Percentiles rank a stretch among this genome's conserved stretches.
Conservation (phyloP, 2,329 filamentous ascomycete species). For the Podosphaera aphanis region DNA sequence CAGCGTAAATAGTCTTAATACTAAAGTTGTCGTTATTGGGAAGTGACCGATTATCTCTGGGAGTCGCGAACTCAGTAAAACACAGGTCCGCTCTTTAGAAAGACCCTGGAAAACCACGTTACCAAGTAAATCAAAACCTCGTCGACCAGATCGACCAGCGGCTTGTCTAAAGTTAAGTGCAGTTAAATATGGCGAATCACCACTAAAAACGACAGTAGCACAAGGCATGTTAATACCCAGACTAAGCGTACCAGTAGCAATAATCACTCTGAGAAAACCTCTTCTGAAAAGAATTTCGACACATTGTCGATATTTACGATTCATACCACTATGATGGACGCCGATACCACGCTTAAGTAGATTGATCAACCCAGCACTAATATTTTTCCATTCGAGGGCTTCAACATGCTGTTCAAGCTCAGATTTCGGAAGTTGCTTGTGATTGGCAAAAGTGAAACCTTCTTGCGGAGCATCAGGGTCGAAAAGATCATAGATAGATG, state of each 20-base stretch:
- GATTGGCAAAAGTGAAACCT: slow-evolving; percentile 42
- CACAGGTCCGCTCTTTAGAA: slow-evolving; percentile 32
- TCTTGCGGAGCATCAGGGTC: slow-evolving; percentile 39
- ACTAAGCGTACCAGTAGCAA: slow-evolving; percentile 54
- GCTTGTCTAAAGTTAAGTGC: slow-evolving; percentile 57
- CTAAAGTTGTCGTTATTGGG: slow-evolving; percentile 48
- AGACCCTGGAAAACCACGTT: slow-evolving; percentile 61
- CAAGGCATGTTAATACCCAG: slow-evolving; percentile 70
- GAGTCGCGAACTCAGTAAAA: slow-evolving; percentile 48
- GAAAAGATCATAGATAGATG: slow-evolving; percentile 37
- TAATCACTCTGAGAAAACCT: slow-evolving; percentile 44
- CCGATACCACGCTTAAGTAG: slow-evolving; percentile 46
- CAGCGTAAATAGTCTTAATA: slow-evolving; percentile 44
- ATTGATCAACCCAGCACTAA: slow-evolving; percentile 29
- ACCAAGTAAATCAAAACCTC: slow-evolving; percentile 59
- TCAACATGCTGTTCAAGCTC: slow-evolving; percentile 33
- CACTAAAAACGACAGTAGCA: slow-evolving; percentile 56
- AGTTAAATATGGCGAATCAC: slow-evolving; percentile 49
- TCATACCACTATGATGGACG: slow-evolving; percentile 62
- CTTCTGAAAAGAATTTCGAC: slow-evolving; percentile 55
- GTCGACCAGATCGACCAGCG: slow-evolving; percentile 53
- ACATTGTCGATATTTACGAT: slow-evolving; percentile 47
- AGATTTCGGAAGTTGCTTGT: slow-evolving; percentile 28
- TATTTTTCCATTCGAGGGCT: slow-evolving; percentile 26
- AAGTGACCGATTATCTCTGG: slow-evolving; percentile 60